A percentile compares a stretch with the other conserved stretches of the same genome.
phyloP scores from a whole-genome alignment of 805 yeast genomes.

The Scheffersomyces ergatensis region DNA sequence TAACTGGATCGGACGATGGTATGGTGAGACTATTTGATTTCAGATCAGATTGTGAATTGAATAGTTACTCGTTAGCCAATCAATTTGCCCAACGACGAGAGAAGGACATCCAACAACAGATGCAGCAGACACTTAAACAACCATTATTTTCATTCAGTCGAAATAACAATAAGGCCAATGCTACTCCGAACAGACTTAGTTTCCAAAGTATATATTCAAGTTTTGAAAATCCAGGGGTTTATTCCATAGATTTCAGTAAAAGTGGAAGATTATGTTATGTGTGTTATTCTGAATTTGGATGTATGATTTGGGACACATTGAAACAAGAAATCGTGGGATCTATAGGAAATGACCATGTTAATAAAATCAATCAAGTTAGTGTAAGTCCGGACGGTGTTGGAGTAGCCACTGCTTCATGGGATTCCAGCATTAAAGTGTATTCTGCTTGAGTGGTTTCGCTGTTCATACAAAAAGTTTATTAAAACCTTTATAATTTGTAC shows the following conservation, averaged over 20 bases:
- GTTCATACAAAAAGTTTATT: no score
- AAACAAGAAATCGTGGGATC: slow-evolving; percentile 63
- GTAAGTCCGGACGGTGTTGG: slow-evolving; percentile 75
- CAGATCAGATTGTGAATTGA: slow-evolving; percentile 70
- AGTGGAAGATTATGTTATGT: slow-evolving; percentile 75
- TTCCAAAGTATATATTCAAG: slow-evolving; percentile 13
- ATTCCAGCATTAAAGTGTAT: slow-evolving; percentile 70
- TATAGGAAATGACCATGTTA: slow-evolving; percentile 42
- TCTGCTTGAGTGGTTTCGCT: slow-evolving; percentile 27
- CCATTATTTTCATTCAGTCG: neutral
- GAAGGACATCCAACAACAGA: neutral
- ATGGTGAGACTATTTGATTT: slow-evolving; percentile 67
- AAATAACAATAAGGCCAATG: slow-evolving; percentile 3
- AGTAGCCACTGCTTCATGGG: slow-evolving; percentile 80
- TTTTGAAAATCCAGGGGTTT: slow-evolving; percentile 65
- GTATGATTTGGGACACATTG: slow-evolving; percentile 75
- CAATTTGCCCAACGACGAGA: slow-evolving; percentile 3
- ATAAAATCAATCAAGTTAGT: slow-evolving; percentile 59
- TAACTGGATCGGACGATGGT: slow-evolving; percentile 80
- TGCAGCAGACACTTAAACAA: neutral
- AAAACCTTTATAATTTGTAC: no score
- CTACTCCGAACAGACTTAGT: slow-evolving; percentile 11
- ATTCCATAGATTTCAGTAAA: slow-evolving; percentile 67
- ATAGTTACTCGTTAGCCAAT: slow-evolving; percentile 35
- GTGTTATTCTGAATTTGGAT: slow-evolving; percentile 73